Conservation (phyloP, 306 rosid genomes). For the Vigna mungo region DNA sequence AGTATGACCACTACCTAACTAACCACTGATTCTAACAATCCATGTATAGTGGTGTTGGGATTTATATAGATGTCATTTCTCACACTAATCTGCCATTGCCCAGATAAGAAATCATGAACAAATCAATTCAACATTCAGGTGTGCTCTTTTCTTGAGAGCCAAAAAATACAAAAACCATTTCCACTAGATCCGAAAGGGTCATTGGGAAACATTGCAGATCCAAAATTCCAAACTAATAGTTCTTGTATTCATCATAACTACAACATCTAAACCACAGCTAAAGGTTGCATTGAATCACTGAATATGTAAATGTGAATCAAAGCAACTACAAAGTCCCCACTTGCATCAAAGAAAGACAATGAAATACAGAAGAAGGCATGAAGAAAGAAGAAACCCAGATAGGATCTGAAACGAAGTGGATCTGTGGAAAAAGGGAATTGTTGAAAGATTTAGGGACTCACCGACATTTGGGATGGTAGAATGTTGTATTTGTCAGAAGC, state of each 20-base stretch:
- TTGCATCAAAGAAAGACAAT: conserved; percentile 4
- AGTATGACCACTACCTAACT: not conserved
- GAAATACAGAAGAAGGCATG: conserved; percentile 3
- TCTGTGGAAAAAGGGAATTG: conserved; percentile 31
- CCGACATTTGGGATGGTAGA: conserved; percentile 50
- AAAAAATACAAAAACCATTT: not conserved
- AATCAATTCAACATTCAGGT: conserved; percentile 10
- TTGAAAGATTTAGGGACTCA: conserved; percentile 33
- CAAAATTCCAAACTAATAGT: conserved; percentile 21
- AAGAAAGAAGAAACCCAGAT: conserved; percentile 25
- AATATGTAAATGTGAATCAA: conserved; percentile 13
- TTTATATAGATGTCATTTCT: not conserved
- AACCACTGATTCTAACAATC: not conserved
- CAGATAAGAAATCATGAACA: not conserved
- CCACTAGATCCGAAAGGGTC: conserved; percentile 32
- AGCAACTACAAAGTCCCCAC: not conserved
- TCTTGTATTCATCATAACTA: not conserved
- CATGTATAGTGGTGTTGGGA: not conserved
- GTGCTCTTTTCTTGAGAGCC: not conserved
- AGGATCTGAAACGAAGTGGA: conserved; percentile 36
- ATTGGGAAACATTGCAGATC: not conserved
- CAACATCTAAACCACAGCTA: conserved; percentile 5
- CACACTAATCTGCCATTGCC: not conserved
- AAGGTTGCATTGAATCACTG: not conserved
- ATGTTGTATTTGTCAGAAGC: conserved; percentile 15